These are phyloP conservation scores for Yamadazyma spencermartinsiae DNA, from an alignment of 1,139 yeast species.

Conservation along the genomic window DNA sequence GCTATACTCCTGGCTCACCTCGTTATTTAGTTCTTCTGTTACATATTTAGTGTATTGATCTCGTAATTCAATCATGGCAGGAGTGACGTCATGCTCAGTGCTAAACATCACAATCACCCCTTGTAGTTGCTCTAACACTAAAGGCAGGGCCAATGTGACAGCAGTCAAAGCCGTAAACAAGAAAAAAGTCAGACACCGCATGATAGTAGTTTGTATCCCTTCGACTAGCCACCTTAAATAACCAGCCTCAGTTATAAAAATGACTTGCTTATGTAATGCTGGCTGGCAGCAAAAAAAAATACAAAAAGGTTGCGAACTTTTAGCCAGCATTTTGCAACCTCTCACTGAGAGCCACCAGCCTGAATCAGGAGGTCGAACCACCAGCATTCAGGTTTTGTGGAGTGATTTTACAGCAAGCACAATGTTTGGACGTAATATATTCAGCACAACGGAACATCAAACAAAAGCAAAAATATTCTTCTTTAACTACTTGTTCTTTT, in stretches of 20 bases:
- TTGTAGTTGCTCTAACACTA: background rate
- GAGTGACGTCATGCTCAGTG: conserved; percentile 6
- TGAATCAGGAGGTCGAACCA: background rate
- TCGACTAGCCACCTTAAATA: background rate
- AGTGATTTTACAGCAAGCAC: background rate
- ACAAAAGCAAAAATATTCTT: background rate
- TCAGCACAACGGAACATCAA: background rate
- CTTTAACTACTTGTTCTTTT: background rate
- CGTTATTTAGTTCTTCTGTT: conserved; percentile 7
- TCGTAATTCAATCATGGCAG: conserved; percentile 7
- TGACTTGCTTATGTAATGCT: background rate
- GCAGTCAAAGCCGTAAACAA: background rate
- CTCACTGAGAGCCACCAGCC: background rate
- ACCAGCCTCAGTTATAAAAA: background rate
- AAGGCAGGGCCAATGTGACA: background rate
- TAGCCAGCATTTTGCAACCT: conserved; percentile 3
- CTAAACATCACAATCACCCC: conserved; percentile 11
- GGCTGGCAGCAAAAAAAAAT: background rate
- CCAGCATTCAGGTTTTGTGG: conserved; percentile 1
- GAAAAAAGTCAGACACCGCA: background rate
- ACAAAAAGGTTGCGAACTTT: conserved; percentile 2
- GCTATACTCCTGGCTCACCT: conserved; percentile 11
- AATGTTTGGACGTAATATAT: conserved; percentile 1
- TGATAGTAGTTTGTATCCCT: background rate
- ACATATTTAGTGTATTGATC: conserved; percentile 10